phyloP scores from a whole-genome alignment of 2,329 filamentous ascomycete species.

The Fusarium xylarioides region DNA sequence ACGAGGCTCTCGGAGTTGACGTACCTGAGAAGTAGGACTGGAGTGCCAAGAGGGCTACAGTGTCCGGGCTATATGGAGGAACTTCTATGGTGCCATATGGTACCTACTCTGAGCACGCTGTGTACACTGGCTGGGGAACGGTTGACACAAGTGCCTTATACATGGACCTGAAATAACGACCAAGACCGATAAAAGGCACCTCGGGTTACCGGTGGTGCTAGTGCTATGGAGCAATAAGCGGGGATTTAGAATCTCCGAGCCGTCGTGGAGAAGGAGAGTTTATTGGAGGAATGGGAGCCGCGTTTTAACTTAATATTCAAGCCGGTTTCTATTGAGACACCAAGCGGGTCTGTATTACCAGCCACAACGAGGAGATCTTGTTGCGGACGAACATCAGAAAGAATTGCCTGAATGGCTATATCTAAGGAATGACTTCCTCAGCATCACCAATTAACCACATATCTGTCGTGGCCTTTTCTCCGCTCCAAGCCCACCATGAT shows the following conservation, averaged over 20 bases:
- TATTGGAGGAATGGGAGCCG: background rate
- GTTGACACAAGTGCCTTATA: background rate
- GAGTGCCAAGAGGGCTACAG: background rate
- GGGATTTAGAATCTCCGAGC: background rate
- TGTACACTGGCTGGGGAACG: rapidly evolving
- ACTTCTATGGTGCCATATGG: background rate
- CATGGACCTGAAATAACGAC: background rate
- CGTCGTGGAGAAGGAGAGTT: background rate
- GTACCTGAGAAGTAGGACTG: background rate
- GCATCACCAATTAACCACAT: background rate
- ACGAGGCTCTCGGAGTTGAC: background rate
- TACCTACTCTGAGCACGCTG: background rate
- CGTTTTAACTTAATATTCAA: too few species aligned
- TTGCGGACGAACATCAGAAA: too few species aligned
- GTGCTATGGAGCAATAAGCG: background rate
- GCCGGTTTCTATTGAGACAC: too few species aligned
- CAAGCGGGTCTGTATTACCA: too few species aligned
- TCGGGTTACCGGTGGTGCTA: background rate
- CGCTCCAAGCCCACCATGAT: conserved; percentile 3
- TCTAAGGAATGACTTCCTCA: background rate
- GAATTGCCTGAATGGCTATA: background rate
- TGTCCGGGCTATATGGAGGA: background rate
- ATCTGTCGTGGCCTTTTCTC: background rate
- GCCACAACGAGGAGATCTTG: background rate
- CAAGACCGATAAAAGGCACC: background rate